These are phyloP conservation scores for Bremia lactucae DNA, from an alignment of 352 stramenopile species.

Conservation along the genomic window DNA sequence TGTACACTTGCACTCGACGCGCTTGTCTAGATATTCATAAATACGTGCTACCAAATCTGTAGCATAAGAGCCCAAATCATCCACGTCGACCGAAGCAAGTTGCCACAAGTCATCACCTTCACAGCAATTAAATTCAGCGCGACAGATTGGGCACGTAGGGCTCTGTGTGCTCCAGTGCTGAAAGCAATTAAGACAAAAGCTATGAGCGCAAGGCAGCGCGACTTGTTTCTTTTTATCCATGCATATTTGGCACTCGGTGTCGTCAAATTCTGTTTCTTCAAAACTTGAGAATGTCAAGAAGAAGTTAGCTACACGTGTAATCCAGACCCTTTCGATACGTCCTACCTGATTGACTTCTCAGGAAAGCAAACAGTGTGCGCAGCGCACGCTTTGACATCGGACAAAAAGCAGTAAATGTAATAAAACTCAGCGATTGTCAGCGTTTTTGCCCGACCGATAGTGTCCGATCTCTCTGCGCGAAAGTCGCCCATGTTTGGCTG, in stretches of 20 bases:
- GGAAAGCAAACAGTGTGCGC: conserved; percentile 50
- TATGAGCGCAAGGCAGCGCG: conserved; percentile 58
- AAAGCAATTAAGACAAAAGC: conserved; percentile 71
- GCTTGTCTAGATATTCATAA: conserved; percentile 72
- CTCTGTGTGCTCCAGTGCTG: conserved; percentile 76
- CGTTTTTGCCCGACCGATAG: conserved; percentile 54
- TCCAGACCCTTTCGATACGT: conserved; percentile 1
- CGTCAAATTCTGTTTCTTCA: conserved; percentile 45
- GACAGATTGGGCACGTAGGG: conserved; percentile 69
- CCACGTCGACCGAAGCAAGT: conserved; percentile 55
- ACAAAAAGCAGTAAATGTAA: conserved; percentile 75
- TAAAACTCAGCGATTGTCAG: conserved; percentile 70
- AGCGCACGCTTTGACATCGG: conserved; percentile 55
- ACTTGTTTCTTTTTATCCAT: conserved; percentile 83
- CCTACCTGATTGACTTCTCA: conserved; percentile 25
- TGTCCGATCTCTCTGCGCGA: conserved; percentile 15
- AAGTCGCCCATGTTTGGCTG: conserved; percentile 20
- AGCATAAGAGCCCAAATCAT: conserved; percentile 64
- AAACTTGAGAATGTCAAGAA: conserved; percentile 7
- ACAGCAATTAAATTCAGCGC: conserved; percentile 57
- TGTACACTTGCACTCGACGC: conserved; percentile 29
- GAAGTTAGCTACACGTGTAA: conserved; percentile 13
- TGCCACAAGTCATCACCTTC: conserved; percentile 72
- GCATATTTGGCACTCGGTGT: conserved; percentile 76
- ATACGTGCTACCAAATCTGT: conserved; percentile 65